Percentiles rank a stretch among this genome's conserved stretches.
Evolutionary conservation across 2,329 filamentous ascomycete genomes (phyloP).

Genomic region (Coniella lustricola): DNA sequence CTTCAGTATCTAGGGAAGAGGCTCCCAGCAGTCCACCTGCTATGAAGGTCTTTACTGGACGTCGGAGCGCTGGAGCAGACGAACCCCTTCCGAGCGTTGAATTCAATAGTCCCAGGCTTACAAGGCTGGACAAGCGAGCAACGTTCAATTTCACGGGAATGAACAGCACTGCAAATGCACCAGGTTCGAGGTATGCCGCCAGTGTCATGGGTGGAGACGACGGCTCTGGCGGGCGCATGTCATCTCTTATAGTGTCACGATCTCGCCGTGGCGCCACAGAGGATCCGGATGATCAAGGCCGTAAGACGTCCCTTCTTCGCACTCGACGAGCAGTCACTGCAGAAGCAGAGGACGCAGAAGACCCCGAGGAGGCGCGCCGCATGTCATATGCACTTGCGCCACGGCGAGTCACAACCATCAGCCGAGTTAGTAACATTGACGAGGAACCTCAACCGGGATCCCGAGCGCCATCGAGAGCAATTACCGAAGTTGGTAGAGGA

Average conservation of each 20-base stretch:
- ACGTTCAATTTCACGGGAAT: slow-evolving; percentile 31
- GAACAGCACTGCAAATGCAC: slow-evolving; percentile 29
- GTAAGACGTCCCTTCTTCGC: slow-evolving; percentile 41
- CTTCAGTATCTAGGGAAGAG: slow-evolving; percentile 10
- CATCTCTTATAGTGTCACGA: slow-evolving; percentile 38
- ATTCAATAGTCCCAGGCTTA: slow-evolving; percentile 38
- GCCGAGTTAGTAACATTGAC: slow-evolving; percentile 28
- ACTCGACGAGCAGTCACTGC: slow-evolving; percentile 40
- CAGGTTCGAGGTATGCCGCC: slow-evolving; percentile 35
- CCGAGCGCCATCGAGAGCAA: slow-evolving; percentile 51
- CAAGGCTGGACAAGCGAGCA: slow-evolving; percentile 47
- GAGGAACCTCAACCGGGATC: slow-evolving; percentile 44
- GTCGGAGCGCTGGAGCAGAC: slow-evolving; percentile 36
- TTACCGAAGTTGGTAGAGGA: slow-evolving; percentile 44
- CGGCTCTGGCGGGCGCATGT: slow-evolving; percentile 37
- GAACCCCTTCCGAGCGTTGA: slow-evolving; percentile 28
- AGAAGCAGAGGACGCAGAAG: slow-evolving; percentile 38
- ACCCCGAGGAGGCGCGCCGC: slow-evolving; percentile 18
- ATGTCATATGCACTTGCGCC: slow-evolving; percentile 38
- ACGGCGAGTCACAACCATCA: slow-evolving; percentile 33
- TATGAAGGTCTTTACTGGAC: slow-evolving; percentile 33
- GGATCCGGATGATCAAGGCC: slow-evolving; percentile 36
- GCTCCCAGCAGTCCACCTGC: slow-evolving; percentile 38
- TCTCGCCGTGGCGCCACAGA: slow-evolving; percentile 42
- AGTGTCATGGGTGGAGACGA: slow-evolving; percentile 32